Evolutionary conservation across 164 flowering plant genomes (phyloP).

Genomic region (Vitis labrusca): DNA sequence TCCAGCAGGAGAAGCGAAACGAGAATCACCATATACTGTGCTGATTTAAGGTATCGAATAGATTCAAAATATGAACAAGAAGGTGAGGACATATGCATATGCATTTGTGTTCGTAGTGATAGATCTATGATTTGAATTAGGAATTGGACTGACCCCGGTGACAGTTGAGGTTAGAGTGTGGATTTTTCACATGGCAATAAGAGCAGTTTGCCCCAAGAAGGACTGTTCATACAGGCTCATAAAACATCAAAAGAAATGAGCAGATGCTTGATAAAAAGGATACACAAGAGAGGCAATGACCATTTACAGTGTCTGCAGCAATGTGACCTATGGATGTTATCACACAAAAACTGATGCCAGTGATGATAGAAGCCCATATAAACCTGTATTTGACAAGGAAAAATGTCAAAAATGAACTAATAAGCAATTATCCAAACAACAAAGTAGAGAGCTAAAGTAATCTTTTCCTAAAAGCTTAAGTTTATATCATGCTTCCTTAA

Average conservation of each 20-base stretch:
- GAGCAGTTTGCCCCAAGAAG: too few species aligned
- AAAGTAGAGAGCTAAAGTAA: too few species aligned
- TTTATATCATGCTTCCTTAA: too few species aligned
- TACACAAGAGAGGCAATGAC: constrained; percentile 41
- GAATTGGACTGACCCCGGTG: too few species aligned
- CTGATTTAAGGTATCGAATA: constrained; percentile 12
- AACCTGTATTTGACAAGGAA: constrained; percentile 27
- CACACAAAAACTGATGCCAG: constrained; percentile 27
- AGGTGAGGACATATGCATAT: background rate
- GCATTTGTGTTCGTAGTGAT: too few species aligned
- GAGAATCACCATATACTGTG: constrained; percentile 24
- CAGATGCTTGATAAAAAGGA: constrained; percentile 18
- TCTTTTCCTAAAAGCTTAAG: too few species aligned
- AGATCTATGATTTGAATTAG: background rate
- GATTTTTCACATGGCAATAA: too few species aligned
- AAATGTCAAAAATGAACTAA: too few species aligned
- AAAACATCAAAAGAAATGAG: too few species aligned
- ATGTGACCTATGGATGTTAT: constrained; percentile 34
- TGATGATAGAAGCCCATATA: constrained; percentile 26
- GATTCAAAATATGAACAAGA: background rate
- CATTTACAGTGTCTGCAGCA: constrained; percentile 36
- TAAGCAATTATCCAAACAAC: too few species aligned
- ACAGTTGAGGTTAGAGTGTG: too few species aligned
- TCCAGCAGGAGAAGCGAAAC: constrained; percentile 29
- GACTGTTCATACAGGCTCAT: too few species aligned